A percentile compares a stretch with the other conserved stretches of the same genome.
phyloP scores from a whole-genome alignment of 495 filamentous ascomycete genomes.

The Lasiosphaeris hirsuta region DNA sequence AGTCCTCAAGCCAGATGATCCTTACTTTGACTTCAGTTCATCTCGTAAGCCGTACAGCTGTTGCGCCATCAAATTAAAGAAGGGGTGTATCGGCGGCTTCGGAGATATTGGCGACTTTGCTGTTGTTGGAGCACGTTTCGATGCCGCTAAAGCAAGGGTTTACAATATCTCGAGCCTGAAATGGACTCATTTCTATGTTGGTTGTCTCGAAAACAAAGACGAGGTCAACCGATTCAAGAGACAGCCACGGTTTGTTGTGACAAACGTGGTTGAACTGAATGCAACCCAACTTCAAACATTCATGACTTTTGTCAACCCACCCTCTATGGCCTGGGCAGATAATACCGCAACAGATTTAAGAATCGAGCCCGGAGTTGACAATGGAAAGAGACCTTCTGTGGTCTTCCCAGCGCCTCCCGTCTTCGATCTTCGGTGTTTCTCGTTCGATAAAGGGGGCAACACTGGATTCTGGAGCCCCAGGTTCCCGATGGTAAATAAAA shows the following conservation, averaged over 20 bases:
- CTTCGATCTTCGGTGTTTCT: conserved; percentile 48
- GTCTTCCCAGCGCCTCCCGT: conserved; percentile 42
- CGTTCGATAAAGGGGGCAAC: conserved; percentile 42
- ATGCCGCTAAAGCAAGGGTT: conserved; percentile 52
- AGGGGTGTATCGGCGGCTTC: conserved; percentile 77
- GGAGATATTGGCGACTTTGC: conserved; percentile 82
- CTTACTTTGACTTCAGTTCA: conserved; percentile 63
- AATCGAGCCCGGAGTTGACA: conserved; percentile 32
- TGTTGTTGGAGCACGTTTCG: conserved; percentile 67
- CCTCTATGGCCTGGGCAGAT: conserved; percentile 24
- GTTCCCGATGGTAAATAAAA: conserved; percentile 45
- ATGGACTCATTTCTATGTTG: conserved; percentile 75
- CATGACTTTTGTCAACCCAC: conserved; percentile 33
- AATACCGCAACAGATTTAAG: conserved; percentile 31
- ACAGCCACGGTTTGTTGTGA: conserved; percentile 60
- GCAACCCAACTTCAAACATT: conserved; percentile 33
- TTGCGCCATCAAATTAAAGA: conserved; percentile 81
- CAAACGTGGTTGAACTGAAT: conserved; percentile 50
- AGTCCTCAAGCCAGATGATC: conserved; percentile 76
- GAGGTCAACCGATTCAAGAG: conserved; percentile 50
- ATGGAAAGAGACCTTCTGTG: conserved; percentile 31
- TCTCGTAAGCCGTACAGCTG: conserved; percentile 35
- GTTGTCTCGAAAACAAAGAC: conserved; percentile 70
- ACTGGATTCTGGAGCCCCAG: conserved; percentile 46
- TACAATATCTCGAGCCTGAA: conserved; percentile 46